Evolutionary conservation across 805 yeast species (phyloP).

Genomic region (Geotrichum ghanense): DNA sequence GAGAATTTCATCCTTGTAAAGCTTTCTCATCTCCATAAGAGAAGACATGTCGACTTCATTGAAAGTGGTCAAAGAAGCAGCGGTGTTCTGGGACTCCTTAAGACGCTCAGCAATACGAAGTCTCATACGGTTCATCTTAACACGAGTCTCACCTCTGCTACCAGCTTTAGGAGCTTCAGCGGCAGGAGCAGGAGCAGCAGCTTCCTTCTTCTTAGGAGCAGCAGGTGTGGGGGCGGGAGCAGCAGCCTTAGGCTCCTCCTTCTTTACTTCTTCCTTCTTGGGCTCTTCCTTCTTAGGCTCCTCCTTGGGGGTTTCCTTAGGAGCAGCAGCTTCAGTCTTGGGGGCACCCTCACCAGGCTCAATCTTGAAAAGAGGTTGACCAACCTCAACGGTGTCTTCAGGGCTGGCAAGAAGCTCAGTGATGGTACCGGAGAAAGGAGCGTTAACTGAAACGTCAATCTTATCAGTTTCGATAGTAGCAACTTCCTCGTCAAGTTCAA

Average conservation of each 20-base stretch:
- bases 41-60: conserved; percentile 96
- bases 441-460: conserved; percentile 92
- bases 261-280: conserved; percentile 19
- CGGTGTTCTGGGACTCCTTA: conserved; percentile 98
- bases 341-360: conserved; percentile 62
- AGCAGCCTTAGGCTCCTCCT: conserved; percentile 22
- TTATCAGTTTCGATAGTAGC: conserved; percentile 98
- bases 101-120: conserved; percentile 96
- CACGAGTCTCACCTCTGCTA: conserved; percentile 79
- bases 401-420: conserved; percentile 70
- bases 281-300: conserved; percentile 22
- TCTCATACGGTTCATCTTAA: conserved; percentile 99
- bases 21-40: conserved; percentile 85
- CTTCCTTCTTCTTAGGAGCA: conserved; percentile 21
- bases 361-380: conserved; percentile 80
- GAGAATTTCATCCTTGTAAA: conserved; percentile 92
- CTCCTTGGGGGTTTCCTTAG: conserved; percentile 20
- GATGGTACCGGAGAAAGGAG: conserved; percentile 86
- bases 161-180: conserved; percentile 31
- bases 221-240: conserved; percentile 20
- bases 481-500: conserved; percentile 74
- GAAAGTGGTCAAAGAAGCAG: conserved; percentile 95
- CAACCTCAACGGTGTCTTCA: conserved; percentile 92
- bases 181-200: conserved; percentile 23
- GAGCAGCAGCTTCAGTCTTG: conserved; percentile 23